Evolutionary conservation across 23 red algal species (phyloP).

Genomic region (Agarophyton chilense): DNA sequence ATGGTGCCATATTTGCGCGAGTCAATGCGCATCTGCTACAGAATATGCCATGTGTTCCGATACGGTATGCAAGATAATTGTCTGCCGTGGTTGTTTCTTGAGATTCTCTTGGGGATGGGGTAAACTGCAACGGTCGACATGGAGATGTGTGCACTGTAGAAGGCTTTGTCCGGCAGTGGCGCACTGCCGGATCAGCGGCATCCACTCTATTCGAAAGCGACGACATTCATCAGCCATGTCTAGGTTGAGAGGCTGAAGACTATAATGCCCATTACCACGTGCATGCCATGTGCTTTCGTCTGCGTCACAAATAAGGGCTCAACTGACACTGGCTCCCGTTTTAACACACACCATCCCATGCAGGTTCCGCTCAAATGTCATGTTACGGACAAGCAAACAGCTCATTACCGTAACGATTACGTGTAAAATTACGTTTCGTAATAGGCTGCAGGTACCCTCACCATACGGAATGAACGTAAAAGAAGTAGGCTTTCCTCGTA

Average conservation of each 20-base stretch:
- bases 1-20: slow-evolving; percentile 20
- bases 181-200: slow-evolving; percentile 20
- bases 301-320: too few species aligned
- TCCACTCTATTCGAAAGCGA: slow-evolving; percentile 15
- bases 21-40: not conserved
- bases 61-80: not conserved
- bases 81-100: not conserved
- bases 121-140: not conserved
- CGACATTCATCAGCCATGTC: not conserved
- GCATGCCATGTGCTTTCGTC: too few species aligned
- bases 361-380: too few species aligned
- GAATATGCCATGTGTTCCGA: not conserved
- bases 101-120: slow-evolving; percentile 33
- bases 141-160: slow-evolving; percentile 24
- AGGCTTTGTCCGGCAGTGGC: not conserved
- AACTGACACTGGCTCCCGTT: too few species aligned
- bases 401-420: too few species aligned
- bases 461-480: too few species aligned
- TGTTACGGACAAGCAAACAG: too few species aligned
- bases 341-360: too few species aligned
- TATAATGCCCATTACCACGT: not conserved
- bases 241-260: not conserved
- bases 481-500: not conserved
- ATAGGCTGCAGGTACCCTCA: too few species aligned
- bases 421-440: too few species aligned